These are phyloP conservation scores for Talaromyces sp. DNA, from an alignment of 2,329 filamentous ascomycete genomes.

Conservation along the genomic window DNA sequence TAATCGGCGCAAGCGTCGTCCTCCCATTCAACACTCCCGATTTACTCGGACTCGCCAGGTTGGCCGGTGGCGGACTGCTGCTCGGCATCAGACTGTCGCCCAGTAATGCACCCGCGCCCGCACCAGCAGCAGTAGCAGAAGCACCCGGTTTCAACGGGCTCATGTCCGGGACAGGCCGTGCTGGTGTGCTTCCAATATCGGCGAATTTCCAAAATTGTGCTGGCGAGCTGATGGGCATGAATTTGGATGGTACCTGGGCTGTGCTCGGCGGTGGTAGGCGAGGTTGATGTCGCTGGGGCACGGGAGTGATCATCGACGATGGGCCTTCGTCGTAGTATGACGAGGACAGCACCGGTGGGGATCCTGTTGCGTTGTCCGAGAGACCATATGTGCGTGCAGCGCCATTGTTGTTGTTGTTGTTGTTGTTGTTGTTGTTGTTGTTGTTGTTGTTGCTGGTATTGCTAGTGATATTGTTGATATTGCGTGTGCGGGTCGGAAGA, in stretches of 20 bases:
- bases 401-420: constrained; percentile 14
- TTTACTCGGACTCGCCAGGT: constrained; percentile 41
- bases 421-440: constrained; percentile 9
- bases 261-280: constrained; percentile 45
- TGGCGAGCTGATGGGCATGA: constrained; percentile 48
- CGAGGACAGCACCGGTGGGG: constrained; percentile 44
- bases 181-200: constrained; percentile 43
- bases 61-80: constrained; percentile 44
- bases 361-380: constrained; percentile 34
- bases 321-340: constrained; percentile 44
- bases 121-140: background rate
- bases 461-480: constrained; percentile 5
- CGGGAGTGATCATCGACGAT: constrained; percentile 45
- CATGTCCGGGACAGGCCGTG: constrained; percentile 37
- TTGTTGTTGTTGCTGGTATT: constrained; percentile 16
- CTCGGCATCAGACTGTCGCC: constrained; percentile 37
- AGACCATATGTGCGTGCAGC: constrained; percentile 31
- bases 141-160: constrained; percentile 42
- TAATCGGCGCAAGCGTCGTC: constrained; percentile 23
- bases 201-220: constrained; percentile 48
- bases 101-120: constrained; percentile 16
- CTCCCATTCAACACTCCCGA: constrained; percentile 29
- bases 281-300: constrained; percentile 44
- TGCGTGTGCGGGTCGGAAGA: constrained; percentile 30
- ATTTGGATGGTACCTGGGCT: constrained; percentile 45